Percentiles rank a stretch among this genome's conserved stretches.
phyloP scores from a whole-genome alignment of 768 basidiomycete genomes.

The Rhizopogon rudus region DNA sequence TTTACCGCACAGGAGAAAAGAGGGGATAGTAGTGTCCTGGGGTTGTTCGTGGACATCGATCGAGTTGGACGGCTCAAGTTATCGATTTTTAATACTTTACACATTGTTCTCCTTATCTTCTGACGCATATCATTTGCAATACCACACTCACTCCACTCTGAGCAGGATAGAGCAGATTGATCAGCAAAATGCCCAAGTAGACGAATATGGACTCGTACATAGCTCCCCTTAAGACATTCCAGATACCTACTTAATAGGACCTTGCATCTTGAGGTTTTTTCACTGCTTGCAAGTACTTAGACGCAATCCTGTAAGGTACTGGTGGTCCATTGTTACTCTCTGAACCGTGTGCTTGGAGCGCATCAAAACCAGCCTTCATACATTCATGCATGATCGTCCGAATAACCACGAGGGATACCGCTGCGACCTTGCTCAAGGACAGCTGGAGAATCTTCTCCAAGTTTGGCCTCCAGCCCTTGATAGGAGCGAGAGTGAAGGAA shows the following conservation, averaged over 20 bases:
- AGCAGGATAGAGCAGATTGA: neutral
- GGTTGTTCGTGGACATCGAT: neutral
- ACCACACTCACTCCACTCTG: neutral
- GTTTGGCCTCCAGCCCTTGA: slow-evolving; percentile 72
- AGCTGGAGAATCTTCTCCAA: slow-evolving; percentile 77
- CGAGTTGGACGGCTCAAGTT: neutral
- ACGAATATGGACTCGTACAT: neutral
- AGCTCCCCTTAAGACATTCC: no score
- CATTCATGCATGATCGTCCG: slow-evolving; percentile 36
- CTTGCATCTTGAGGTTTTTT: no score
- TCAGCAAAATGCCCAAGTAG: neutral
- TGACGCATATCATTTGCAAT: neutral
- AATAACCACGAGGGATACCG: slow-evolving; percentile 87
- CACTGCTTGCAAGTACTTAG: no score
- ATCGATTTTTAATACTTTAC: slow-evolving; percentile 1
- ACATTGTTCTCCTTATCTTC: neutral
- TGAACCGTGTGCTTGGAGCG: neutral
- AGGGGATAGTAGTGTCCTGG: neutral
- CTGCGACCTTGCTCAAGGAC: slow-evolving; percentile 84
- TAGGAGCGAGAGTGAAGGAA: slow-evolving; percentile 75
- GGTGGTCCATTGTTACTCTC: neutral
- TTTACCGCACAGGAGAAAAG: neutral
- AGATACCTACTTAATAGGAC: no score
- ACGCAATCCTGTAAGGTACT: no score
- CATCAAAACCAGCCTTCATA: neutral